phyloP scores from a whole-genome alignment of 1,284 basidiomycete species.

The Microbotryum intermedium region DNA sequence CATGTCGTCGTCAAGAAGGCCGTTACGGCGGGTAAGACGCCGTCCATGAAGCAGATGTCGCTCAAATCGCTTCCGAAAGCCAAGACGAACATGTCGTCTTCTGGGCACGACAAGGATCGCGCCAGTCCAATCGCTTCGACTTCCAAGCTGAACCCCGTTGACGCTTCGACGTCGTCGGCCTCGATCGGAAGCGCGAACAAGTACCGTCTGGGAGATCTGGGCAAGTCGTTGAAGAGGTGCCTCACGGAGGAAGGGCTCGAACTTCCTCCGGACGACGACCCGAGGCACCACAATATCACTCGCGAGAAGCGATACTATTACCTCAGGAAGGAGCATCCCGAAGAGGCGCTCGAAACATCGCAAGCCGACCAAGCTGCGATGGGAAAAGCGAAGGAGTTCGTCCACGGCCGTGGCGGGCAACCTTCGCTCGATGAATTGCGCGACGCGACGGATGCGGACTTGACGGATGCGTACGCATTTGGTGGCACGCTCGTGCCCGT shows the following conservation, averaged over 20 bases:
- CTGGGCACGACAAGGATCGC: too few relatives aligned
- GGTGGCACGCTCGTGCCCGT: slow-evolving; percentile 80
- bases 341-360: slow-evolving; percentile 43
- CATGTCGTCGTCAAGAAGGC: slow-evolving; percentile 72
- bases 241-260: slow-evolving; percentile 40
- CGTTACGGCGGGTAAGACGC: slow-evolving; percentile 62
- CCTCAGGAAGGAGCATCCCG: slow-evolving; percentile 43
- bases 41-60: slow-evolving; percentile 72
- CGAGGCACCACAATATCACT: slow-evolving; percentile 31
- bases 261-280: slow-evolving; percentile 36
- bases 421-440: slow-evolving; percentile 40
- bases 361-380: slow-evolving; percentile 5
- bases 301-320: slow-evolving; percentile 42
- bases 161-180: neutral
- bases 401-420: too few relatives aligned
- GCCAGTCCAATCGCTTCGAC: too few relatives aligned
- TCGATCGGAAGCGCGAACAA: neutral
- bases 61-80: slow-evolving; percentile 32
- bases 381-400: slow-evolving; percentile 19
- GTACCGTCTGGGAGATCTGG: slow-evolving; percentile 16
- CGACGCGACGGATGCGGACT: slow-evolving; percentile 58
- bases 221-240: slow-evolving; percentile 21
- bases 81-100: too few relatives aligned
- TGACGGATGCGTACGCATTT: slow-evolving; percentile 80
- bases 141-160: neutral